Conservation (phyloP, 495 filamentous ascomycete genomes). For the Hypomontagnella submonticulosa region DNA sequence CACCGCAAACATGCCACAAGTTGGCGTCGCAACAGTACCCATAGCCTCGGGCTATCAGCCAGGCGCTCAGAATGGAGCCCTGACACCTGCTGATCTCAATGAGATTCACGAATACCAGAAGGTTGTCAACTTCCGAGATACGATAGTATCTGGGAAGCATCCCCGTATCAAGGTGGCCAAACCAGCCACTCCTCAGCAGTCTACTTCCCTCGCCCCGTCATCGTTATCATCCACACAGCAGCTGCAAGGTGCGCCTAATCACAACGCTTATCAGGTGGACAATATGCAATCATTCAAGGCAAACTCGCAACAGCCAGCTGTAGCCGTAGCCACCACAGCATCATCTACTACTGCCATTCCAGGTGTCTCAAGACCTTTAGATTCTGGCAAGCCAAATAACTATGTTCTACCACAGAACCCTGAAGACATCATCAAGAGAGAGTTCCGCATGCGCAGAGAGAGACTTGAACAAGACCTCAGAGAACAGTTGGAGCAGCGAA, state of each 20-base stretch:
- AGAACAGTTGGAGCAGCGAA: slow-evolving; percentile 77
- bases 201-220: slow-evolving; percentile 41
- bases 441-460: slow-evolving; percentile 81
- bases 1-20: slow-evolving; percentile 40
- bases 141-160: slow-evolving; percentile 78
- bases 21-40: slow-evolving; percentile 26
- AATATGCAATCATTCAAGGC: slow-evolving; percentile 53
- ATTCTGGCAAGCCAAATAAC: slow-evolving; percentile 62
- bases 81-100: slow-evolving; percentile 47
- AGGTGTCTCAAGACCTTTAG: slow-evolving; percentile 47
- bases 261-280: slow-evolving; percentile 46
- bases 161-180: slow-evolving; percentile 70
- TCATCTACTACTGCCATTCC: slow-evolving; percentile 38
- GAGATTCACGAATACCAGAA: slow-evolving; percentile 72
- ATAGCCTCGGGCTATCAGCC: slow-evolving; percentile 26
- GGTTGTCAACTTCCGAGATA: slow-evolving; percentile 79
- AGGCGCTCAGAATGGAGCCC: slow-evolving; percentile 28
- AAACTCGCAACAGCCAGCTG: slow-evolving; percentile 49
- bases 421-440: slow-evolving; percentile 82
- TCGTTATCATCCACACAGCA: slow-evolving; percentile 42
- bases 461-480: slow-evolving; percentile 80
- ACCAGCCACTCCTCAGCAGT: slow-evolving; percentile 52
- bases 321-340: slow-evolving; percentile 45
- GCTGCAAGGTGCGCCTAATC: slow-evolving; percentile 41
- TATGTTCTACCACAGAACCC: slow-evolving; percentile 86